These are phyloP conservation scores for Wickerhamiella cacticola DNA, from an alignment of 805 yeast genomes.

Conservation along the genomic window DNA sequence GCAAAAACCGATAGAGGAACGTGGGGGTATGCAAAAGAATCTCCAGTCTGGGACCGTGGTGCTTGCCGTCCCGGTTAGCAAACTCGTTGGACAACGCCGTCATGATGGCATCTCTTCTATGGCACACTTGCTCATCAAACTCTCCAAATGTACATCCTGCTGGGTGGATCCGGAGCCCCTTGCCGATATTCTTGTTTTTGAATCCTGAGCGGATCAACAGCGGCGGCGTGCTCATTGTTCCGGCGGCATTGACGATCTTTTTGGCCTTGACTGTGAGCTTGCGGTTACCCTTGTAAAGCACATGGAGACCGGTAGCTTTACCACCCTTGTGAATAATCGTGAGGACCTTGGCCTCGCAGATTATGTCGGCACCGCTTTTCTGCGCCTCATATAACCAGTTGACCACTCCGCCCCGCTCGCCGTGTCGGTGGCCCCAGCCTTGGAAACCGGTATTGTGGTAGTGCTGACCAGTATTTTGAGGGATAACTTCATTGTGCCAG, in stretches of 20 bases:
- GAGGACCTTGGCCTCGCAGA: conserved; percentile 36
- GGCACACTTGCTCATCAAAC: conserved; percentile 30
- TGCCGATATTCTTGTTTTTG: conserved; percentile 39
- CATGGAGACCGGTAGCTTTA: conserved; percentile 35
- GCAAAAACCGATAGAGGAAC: conserved; percentile 30
- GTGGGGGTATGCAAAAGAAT: conserved; percentile 37
- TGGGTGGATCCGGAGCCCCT: conserved; percentile 43
- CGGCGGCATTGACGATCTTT: conserved; percentile 36
- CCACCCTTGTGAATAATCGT: conserved; percentile 33
- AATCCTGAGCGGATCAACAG: conserved; percentile 39
- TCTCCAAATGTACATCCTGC: conserved; percentile 33
- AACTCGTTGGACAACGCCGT: conserved; percentile 37
- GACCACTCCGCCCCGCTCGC: conserved; percentile 38
- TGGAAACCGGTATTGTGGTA: conserved; percentile 40
- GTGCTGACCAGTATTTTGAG: conserved; percentile 36
- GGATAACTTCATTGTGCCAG: conserved; percentile 32
- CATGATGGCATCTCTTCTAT: conserved; percentile 36
- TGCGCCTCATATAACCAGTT: conserved; percentile 43
- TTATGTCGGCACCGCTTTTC: conserved; percentile 35
- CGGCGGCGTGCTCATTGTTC: conserved; percentile 40
- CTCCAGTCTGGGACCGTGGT: conserved; percentile 43
- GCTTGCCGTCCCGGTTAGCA: conserved; percentile 41
- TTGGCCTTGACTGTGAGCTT: conserved; percentile 31
- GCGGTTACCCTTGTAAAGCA: conserved; percentile 25
- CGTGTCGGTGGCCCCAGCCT: conserved; percentile 39